Conservation (phyloP, 208 protist species). For the Borovskyia barvae region DNA sequence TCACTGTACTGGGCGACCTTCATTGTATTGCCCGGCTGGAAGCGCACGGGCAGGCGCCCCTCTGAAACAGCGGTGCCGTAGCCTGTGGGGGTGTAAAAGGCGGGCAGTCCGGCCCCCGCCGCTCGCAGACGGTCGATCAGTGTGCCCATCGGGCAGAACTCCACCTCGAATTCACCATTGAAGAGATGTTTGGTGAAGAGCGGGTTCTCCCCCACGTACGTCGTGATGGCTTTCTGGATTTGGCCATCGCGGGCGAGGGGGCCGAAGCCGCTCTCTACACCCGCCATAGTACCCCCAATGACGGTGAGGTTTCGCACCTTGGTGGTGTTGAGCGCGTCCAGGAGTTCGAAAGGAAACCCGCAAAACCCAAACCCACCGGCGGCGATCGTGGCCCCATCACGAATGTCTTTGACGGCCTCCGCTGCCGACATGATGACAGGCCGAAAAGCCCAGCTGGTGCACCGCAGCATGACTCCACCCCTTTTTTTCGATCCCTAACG, state of each 20-base stretch:
- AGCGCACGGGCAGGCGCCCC: conserved; percentile 87
- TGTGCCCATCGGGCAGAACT: conserved; percentile 94
- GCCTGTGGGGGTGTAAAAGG: conserved; percentile 93
- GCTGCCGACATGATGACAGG: conserved; percentile 25
- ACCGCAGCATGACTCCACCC: conserved; percentile 23
- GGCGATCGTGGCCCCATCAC: conserved; percentile 45
- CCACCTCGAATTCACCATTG: conserved; percentile 89
- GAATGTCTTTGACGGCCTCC: conserved; percentile 56
- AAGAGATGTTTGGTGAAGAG: conserved; percentile 88
- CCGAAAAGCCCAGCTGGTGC: conserved; percentile 1
- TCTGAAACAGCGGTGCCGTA: conserved; percentile 81
- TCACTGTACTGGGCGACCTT: conserved; percentile 35
- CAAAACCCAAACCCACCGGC: conserved; percentile 92
- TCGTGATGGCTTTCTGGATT: conserved; percentile 72
- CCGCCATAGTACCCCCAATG: conserved; percentile 82
- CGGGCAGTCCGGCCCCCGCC: conserved; percentile 93
- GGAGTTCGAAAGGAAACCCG: conserved; percentile 87
- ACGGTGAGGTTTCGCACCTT: conserved; percentile 79
- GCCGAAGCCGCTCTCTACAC: conserved; percentile 87
- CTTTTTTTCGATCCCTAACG: too few species aligned
- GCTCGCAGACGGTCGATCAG: conserved; percentile 90
- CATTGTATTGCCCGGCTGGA: conserved; percentile 56
- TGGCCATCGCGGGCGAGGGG: conserved; percentile 84
- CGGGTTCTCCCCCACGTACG: conserved; percentile 93
- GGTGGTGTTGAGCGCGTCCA: conserved; percentile 52